Evolutionary conservation across 768 basidiomycete species (phyloP).

Genomic region (Hortiboletus flavorubellus): DNA sequence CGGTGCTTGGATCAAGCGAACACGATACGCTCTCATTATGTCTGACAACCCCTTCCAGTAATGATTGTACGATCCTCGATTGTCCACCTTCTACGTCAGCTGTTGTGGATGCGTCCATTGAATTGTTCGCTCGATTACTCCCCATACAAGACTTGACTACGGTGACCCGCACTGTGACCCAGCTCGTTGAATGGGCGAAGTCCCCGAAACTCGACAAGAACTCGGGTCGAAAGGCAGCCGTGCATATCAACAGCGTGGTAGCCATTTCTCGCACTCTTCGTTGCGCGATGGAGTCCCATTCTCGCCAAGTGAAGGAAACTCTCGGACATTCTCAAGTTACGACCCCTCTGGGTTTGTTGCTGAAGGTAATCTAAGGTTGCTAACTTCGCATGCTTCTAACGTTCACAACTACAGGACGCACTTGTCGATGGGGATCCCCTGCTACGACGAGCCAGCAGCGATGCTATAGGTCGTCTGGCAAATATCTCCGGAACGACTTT

Average conservation of each 20-base stretch:
- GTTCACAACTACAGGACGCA: constrained; percentile 50
- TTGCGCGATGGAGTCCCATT: constrained; percentile 46
- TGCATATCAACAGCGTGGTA: constrained; percentile 73
- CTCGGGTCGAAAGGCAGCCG: constrained; percentile 79
- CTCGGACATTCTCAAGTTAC: constrained; percentile 67
- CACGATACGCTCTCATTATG: constrained; percentile 79
- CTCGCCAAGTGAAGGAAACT: constrained; percentile 60
- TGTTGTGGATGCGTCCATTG: constrained; percentile 86
- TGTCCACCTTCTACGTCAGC: constrained; percentile 76
- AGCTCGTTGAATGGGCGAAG: constrained; percentile 60
- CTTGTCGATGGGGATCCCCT: constrained; percentile 77
- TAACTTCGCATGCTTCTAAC: constrained; percentile 10
- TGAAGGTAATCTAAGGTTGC: constrained; percentile 59
- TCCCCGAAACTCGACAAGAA: constrained; percentile 87
- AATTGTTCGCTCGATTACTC: constrained; percentile 76
- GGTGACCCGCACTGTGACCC: constrained; percentile 50
- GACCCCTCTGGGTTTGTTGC: constrained; percentile 57
- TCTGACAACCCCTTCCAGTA: constrained; percentile 42
- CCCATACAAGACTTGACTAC: constrained; percentile 70
- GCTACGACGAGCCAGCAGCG: constrained; percentile 76
- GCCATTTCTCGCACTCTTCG: constrained; percentile 72
- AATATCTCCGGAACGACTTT: constrained; percentile 80
- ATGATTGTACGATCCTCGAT: constrained; percentile 48
- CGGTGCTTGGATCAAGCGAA: constrained; percentile 80
- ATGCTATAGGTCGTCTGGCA: constrained; percentile 84